Evolutionary conservation across 495 filamentous ascomycete species (phyloP).

Genomic region (Aspergillus bridgeri): DNA sequence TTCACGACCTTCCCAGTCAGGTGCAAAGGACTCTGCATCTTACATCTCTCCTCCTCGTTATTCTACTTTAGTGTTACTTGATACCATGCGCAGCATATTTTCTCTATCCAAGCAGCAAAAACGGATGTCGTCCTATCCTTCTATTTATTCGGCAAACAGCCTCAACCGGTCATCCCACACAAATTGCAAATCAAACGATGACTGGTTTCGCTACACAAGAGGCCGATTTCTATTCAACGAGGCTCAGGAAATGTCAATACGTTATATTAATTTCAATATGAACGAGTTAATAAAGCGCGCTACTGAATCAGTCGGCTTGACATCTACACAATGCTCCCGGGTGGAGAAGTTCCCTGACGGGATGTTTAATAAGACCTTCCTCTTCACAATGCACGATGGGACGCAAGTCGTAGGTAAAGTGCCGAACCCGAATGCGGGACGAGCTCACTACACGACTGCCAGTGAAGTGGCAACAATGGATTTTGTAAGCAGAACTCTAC

Average conservation of each 20-base stretch:
- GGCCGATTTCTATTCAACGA: constrained; percentile 27
- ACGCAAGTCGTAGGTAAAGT: constrained; percentile 28
- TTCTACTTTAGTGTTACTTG: too few relatives aligned
- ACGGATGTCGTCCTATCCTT: too few relatives aligned
- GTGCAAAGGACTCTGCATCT: too few relatives aligned
- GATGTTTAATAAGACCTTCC: constrained; percentile 31
- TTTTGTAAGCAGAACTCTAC: too few relatives aligned
- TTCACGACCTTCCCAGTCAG: too few relatives aligned
- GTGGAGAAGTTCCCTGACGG: constrained; percentile 27
- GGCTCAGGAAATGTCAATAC: constrained; percentile 18
- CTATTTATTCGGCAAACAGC: too few relatives aligned
- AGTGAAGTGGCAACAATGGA: constrained; percentile 43
- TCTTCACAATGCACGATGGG: constrained; percentile 31
- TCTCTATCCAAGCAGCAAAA: too few relatives aligned
- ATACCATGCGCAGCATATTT: too few relatives aligned
- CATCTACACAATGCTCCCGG: constrained; percentile 16
- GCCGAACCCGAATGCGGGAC: constrained; percentile 33
- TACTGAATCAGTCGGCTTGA: constrained; percentile 19
- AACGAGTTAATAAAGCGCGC: constrained; percentile 24
- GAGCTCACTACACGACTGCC: constrained; percentile 31
- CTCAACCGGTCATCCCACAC: constrained; percentile 4
- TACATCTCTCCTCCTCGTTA: too few relatives aligned
- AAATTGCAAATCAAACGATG: constrained; percentile 14
- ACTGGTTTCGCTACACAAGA: constrained; percentile 20
- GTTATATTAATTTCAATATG: constrained; percentile 27